Conservation (phyloP, 805 yeast species). For the Candida broadrunensis region DNA sequence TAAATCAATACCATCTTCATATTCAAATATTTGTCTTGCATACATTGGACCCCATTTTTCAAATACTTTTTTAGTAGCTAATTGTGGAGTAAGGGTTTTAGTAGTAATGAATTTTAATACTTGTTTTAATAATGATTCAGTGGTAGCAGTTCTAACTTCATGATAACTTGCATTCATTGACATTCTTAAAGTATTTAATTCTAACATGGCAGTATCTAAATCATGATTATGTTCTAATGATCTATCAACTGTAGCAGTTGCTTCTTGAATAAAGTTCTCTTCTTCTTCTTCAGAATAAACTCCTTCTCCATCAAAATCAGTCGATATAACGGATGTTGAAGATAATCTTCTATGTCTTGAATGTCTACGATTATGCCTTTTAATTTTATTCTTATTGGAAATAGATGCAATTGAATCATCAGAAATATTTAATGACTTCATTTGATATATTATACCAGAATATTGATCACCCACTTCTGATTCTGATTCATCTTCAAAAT, state of each 20-base stretch:
- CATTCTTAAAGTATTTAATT: slow-evolving; percentile 93
- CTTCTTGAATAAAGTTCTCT: slow-evolving; percentile 84
- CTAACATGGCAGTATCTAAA: slow-evolving; percentile 87
- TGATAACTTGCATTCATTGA: slow-evolving; percentile 94
- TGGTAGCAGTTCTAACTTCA: slow-evolving; percentile 83
- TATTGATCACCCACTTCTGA: slow-evolving; percentile 35
- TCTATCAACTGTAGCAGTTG: slow-evolving; percentile 88
- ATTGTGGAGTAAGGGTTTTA: slow-evolving; percentile 70
- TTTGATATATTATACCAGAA: slow-evolving; percentile 44
- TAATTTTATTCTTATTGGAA: slow-evolving; percentile 40
- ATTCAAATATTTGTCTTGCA: slow-evolving; percentile 80
- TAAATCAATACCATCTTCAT: slow-evolving; percentile 74
- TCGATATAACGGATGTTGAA: slow-evolving; percentile 35
- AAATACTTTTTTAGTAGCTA: slow-evolving; percentile 74
- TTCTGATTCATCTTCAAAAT: slow-evolving; percentile 31
- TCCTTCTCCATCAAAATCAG: slow-evolving; percentile 45
- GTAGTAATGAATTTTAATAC: slow-evolving; percentile 74
- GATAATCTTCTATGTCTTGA: slow-evolving; percentile 32
- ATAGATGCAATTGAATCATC: slow-evolving; percentile 59
- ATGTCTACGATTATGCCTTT: slow-evolving; percentile 24
- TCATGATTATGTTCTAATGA: slow-evolving; percentile 92
- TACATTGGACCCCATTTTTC: slow-evolving; percentile 79
- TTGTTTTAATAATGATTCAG: slow-evolving; percentile 65
- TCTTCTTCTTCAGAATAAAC: slow-evolving; percentile 40
- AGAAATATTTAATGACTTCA: slow-evolving; percentile 48